These are phyloP conservation scores for Botrytis porri DNA, from an alignment of 2,329 filamentous ascomycete genomes.

Conservation along the genomic window DNA sequence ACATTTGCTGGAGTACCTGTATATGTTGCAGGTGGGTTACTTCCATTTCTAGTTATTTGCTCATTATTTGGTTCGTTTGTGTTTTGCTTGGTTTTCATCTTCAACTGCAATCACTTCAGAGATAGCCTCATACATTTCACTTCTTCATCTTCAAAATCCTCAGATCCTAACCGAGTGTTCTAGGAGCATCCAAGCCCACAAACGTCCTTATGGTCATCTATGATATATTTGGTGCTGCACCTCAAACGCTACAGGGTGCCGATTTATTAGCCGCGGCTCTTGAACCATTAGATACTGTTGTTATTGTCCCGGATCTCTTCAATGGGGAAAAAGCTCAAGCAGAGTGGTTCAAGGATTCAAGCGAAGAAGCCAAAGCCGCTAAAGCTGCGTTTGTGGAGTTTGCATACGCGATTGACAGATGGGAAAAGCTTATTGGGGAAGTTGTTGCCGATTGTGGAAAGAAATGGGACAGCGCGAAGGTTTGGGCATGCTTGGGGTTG, in stretches of 20 bases:
- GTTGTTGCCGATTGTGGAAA: constrained; percentile 35
- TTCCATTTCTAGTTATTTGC: neutral
- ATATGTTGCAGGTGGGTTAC: neutral
- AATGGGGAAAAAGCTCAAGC: constrained; percentile 52
- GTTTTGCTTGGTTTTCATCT: neutral
- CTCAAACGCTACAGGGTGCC: constrained; percentile 66
- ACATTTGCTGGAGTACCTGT: constrained; percentile 23
- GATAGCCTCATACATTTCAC: neutral
- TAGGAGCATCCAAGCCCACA: constrained; percentile 44
- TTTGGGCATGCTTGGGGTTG: constrained; percentile 35
- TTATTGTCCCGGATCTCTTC: constrained; percentile 91
- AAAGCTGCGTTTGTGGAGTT: constrained; percentile 19
- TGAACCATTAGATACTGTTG: constrained; percentile 45
- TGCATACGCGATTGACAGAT: neutral
- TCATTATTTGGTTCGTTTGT: neutral
- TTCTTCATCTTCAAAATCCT: neutral
- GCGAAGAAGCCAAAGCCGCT: constrained; percentile 45
- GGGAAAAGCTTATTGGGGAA: constrained; percentile 36
- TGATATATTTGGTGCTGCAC: constrained; percentile 67
- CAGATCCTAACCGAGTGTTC: constrained; percentile 39
- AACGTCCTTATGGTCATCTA: constrained; percentile 58
- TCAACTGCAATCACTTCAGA: neutral
- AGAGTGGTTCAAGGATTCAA: constrained; percentile 49
- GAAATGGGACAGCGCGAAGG: constrained; percentile 52
- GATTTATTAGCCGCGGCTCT: constrained; percentile 58